phyloP scores from a whole-genome alignment of 2,329 filamentous ascomycete species.

The Fusarium pilosicola region DNA sequence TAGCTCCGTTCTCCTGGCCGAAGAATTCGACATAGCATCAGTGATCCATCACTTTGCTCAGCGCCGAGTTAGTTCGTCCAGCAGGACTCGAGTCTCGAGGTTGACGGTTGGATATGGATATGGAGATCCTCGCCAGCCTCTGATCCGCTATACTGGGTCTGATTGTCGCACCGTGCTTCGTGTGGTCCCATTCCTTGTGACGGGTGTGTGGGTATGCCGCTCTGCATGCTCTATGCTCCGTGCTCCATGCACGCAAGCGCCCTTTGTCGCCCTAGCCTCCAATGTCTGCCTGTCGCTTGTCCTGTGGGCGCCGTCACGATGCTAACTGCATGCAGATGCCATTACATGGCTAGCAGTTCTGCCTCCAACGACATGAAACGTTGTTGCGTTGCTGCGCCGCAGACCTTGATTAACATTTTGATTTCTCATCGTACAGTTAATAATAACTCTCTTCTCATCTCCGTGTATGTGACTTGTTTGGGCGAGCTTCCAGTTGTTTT shows the following conservation, averaged over 20 bases:
- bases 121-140: slow-evolving; percentile 28
- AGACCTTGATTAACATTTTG: not conserved
- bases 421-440: not conserved
- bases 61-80: not conserved
- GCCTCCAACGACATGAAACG: slow-evolving; percentile 35
- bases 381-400: slow-evolving; percentile 25
- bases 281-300: slow-evolving; percentile 9
- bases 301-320: slow-evolving; percentile 24
- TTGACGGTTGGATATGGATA: not conserved
- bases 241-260: slow-evolving; percentile 22
- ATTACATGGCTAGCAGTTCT: slow-evolving; percentile 36
- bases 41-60: not conserved
- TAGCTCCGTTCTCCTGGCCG: not conserved
- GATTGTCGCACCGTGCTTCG: slow-evolving; percentile 41
- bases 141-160: slow-evolving; percentile 42
- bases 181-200: slow-evolving; percentile 28
- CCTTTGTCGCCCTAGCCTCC: slow-evolving; percentile 10
- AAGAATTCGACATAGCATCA: not conserved
- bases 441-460: not conserved
- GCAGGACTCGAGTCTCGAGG: not conserved
- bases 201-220: slow-evolving; percentile 24
- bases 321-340: slow-evolving; percentile 35
- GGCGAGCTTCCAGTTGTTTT: not conserved
- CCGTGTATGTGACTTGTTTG: not conserved
- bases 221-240: not conserved